These are phyloP conservation scores for Fraxinus cuspidata DNA, from an alignment of 257 asterid genomes.

Conservation along the genomic window DNA sequence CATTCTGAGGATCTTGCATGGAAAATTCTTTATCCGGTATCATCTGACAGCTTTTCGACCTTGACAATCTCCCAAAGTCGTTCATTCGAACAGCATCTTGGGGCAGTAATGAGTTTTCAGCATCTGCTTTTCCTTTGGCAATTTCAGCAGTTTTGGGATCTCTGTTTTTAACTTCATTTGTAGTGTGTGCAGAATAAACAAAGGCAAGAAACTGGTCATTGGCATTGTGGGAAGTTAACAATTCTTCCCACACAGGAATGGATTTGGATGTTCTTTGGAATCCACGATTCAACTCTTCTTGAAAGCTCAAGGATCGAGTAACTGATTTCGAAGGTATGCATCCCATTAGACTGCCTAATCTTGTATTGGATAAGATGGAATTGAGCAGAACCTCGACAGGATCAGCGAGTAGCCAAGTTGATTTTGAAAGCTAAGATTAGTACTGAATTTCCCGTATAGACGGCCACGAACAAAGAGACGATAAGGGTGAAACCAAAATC, in stretches of 20 bases:
- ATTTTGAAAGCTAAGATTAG: neutral
- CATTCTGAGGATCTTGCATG: neutral
- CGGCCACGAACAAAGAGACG: no score
- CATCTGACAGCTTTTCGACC: conserved; percentile 43
- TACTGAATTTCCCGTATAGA: neutral
- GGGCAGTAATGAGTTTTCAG: neutral
- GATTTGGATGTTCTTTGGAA: conserved; percentile 27
- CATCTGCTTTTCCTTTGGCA: neutral
- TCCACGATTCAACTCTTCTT: conserved; percentile 39
- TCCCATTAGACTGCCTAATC: conserved; percentile 35
- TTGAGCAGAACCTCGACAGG: neutral
- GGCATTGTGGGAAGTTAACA: conserved; percentile 29
- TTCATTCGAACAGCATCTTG: conserved; percentile 6
- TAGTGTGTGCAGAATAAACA: conserved; percentile 24
- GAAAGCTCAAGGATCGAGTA: conserved; percentile 43
- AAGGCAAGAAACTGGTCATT: conserved; percentile 40
- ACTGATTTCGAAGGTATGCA: conserved; percentile 48
- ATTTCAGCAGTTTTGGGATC: conserved; percentile 3
- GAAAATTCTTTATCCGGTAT: conserved; percentile 17
- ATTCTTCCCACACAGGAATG: conserved; percentile 39
- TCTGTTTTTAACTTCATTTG: conserved; percentile 18
- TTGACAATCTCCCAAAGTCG: conserved; percentile 17
- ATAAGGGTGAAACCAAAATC: neutral
- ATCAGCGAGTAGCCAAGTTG: neutral
- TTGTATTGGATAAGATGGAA: neutral